Percentiles rank a stretch among this genome's conserved stretches.
phyloP scores from a whole-genome alignment of 2,329 filamentous ascomycete genomes.

The Aureobasidium leucospermi region DNA sequence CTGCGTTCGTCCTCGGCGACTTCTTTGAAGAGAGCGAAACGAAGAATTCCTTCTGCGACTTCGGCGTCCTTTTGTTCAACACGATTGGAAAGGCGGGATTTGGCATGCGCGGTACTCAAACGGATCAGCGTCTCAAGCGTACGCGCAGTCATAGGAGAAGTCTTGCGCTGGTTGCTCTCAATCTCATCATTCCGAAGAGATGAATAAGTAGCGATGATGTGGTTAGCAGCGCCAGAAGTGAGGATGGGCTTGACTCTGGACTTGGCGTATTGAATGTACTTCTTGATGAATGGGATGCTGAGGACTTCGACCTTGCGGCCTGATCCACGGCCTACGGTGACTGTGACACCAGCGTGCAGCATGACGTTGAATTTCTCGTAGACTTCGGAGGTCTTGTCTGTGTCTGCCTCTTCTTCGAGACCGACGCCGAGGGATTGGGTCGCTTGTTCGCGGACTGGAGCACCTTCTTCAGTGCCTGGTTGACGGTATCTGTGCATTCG shows the following conservation, averaged over 20 bases:
- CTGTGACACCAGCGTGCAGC: slow-evolving; percentile 83
- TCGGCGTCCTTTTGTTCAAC: slow-evolving; percentile 86
- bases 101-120: slow-evolving; percentile 91
- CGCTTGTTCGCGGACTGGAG: slow-evolving; percentile 81
- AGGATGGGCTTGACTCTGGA: slow-evolving; percentile 80
- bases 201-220: slow-evolving; percentile 86
- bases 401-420: slow-evolving; percentile 65
- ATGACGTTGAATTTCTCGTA: slow-evolving; percentile 96
- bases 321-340: slow-evolving; percentile 65
- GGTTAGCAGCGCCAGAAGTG: slow-evolving; percentile 84
- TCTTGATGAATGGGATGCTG: slow-evolving; percentile 97
- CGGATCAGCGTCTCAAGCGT: slow-evolving; percentile 97
- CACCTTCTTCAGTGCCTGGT: slow-evolving; percentile 86
- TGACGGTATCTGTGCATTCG: slow-evolving; percentile 96
- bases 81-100: slow-evolving; percentile 76
- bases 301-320: slow-evolving; percentile 78
- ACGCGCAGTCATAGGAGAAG: slow-evolving; percentile 91
- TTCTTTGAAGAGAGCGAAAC: slow-evolving; percentile 97
- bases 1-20: slow-evolving; percentile 70
- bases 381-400: slow-evolving; percentile 75
- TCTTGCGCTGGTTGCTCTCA: slow-evolving; percentile 86
- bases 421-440: slow-evolving; percentile 83
- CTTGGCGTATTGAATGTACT: slow-evolving; percentile 98
- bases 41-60: slow-evolving; percentile 79
- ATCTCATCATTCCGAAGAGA: slow-evolving; percentile 92